Base-by-base conservation (phyloP, 2,329 filamentous ascomycete genomes). In the Exophiala aquamarina region DNA sequence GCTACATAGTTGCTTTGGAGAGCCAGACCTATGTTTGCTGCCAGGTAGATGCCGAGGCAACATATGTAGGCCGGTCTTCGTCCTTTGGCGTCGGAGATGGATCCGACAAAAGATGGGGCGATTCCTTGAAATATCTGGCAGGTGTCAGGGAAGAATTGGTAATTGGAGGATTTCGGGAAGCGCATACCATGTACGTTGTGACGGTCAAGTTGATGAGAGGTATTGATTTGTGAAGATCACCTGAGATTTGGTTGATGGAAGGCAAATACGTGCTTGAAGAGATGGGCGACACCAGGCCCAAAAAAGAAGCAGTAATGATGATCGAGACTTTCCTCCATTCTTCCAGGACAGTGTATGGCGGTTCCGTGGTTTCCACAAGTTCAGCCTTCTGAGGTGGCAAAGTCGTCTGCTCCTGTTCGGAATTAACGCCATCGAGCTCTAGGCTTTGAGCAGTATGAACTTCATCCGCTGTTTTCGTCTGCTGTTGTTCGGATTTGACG, bases 231-330 rank as follows among this genome's bases (percentile, higher is more conserved):
- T 36, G 15, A 4, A 64, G 50, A 35, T 64, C 61, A 2, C 44
- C 17, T 6, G 69, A 62, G 13, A 76, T 66, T 2, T 61, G 52
- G 37, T 67, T 63, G 5, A 76, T 50, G 0, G 72, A 67, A 0
- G 74, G 74, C 39, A 75, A 70, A 60, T 78, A 79, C 36, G 79
- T 79, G 46, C 73, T 77, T 17, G 72, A n/a, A 7, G 32, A 34
- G 11, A 34, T 34, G 6, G 32, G 32, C 8, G 32, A 34, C 8
- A 34, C 32, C 10, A 34, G 13, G 3, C 32, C 32, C 5, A 34
- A 18, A 10, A 34, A 34, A 17, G 32, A 34, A n/a, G 32, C 32
- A 3, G 32, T 34, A 4, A 34, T 10, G 7, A 34, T n/a, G n/a
- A n/a, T n/a, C n/a, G n/a, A n/a, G n/a, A n/a, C n/a, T n/a, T n/a